Base-by-base conservation (phyloP, 2,329 filamentous ascomycete species). In the Coniochaeta sp. region DNA sequence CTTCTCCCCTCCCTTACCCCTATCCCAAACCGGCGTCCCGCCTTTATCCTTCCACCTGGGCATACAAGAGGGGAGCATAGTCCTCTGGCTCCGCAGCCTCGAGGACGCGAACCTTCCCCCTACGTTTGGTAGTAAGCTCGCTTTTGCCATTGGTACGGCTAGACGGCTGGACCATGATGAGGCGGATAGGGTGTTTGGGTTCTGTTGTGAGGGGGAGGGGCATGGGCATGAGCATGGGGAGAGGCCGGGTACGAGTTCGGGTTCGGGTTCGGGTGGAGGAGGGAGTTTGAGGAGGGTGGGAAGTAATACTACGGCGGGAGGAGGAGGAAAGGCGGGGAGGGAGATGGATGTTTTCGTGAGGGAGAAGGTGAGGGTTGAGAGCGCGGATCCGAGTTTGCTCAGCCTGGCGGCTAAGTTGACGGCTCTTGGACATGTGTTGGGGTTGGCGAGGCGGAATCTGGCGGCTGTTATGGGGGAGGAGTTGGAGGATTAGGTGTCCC, bases 351-450 rank as follows among this genome's bases (percentile, higher is more conserved):
- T 96, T 3, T 86, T 83, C 57, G 92, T 97, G 45, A 83, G 86
- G 58, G 92, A 96, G 66, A 96, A 96, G 71, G 81, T 96, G 4
- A 79, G 87, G 35, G 86, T 96, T 2, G 91, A 96, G 67, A 92
- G 83, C 61, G 89, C 91, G 51, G 91, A 97, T 66, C 92, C 92
- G 1, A 91, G 84, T 60, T 66, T 96, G 57, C 84, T 96, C 65
- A 86, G 88, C 31, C 76, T 94, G 30, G 86, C 89, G 66, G 86
- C 90, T 5, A 96, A 96, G 70, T 73, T 96, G 58, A 82, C 79
- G 27, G 90, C 88, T 4, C 70, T 96, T 52, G 85, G 87, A 56
- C 82, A 91, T 60, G 85, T 85, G 55, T 76, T 96, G 18, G 74
- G 77, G 52, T 74, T 88, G 56, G 85, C 86, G 57, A 78, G 87